phyloP scores from a whole-genome alignment of 148 eudicot species.

The Chenopodium album region DNA sequence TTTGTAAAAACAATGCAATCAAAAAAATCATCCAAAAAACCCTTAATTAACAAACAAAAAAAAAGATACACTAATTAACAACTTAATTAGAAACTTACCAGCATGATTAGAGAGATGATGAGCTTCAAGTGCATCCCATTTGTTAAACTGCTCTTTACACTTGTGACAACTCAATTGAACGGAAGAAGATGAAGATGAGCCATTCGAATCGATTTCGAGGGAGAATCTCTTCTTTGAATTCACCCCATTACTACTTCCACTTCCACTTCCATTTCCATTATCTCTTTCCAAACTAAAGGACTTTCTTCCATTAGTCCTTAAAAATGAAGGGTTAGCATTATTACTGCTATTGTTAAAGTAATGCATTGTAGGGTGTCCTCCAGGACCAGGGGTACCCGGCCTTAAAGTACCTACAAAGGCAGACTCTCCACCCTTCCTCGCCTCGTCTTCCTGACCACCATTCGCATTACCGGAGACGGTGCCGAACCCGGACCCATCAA shows the following conservation, averaged over 20 bases:
- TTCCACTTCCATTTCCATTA: conserved; percentile 27
- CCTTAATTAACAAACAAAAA: neutral
- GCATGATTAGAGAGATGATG: conserved; percentile 98
- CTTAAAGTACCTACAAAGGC: conserved; percentile 72
- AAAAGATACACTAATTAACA: no score
- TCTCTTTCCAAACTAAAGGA: conserved; percentile 33
- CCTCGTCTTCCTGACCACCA: conserved; percentile 25
- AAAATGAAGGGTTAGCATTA: conserved; percentile 29
- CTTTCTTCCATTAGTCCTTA: conserved; percentile 38
- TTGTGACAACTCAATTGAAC: conserved; percentile 65
- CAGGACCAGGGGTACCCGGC: conserved; percentile 97
- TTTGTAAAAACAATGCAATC: neutral
- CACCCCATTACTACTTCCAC: conserved; percentile 38
- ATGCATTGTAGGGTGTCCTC: conserved; percentile 77
- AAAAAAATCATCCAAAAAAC: neutral
- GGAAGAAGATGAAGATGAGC: conserved; percentile 8
- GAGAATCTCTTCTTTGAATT: conserved; percentile 41
- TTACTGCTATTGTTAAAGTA: conserved; percentile 32
- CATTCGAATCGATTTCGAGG: conserved; percentile 48
- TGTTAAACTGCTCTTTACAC: conserved; percentile 82
- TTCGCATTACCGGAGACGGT: neutral
- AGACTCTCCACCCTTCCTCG: conserved; percentile 16
- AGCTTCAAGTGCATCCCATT: conserved; percentile 92
- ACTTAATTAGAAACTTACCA: conserved; percentile 41
- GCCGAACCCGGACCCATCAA: conserved; percentile 28